Conservation (phyloP, 2,329 filamentous ascomycete genomes). For the Cryphonectria naterciae region DNA sequence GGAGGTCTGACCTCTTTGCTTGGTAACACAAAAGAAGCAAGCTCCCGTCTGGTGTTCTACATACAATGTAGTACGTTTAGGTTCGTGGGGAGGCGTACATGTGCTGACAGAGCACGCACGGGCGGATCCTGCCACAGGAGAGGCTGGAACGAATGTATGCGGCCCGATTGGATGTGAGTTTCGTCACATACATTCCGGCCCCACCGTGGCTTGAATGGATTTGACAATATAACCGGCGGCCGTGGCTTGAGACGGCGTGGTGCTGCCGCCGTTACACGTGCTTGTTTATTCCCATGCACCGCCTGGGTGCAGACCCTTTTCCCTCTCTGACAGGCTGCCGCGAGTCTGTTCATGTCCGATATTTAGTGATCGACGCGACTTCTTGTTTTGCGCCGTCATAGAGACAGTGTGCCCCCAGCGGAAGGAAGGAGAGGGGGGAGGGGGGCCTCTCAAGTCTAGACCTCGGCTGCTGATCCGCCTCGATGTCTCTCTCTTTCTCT, state of each 20-base stretch:
- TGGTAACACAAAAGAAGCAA: slow-evolving; percentile 24
- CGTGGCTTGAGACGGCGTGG: slow-evolving; percentile 5
- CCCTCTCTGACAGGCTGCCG: slow-evolving; percentile 6
- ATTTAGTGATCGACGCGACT: slow-evolving; percentile 13
- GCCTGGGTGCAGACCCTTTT: slow-evolving; percentile 1
- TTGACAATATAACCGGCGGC: neutral
- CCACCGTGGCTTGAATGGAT: slow-evolving; percentile 12
- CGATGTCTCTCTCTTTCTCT: neutral
- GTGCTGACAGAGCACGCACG: neutral
- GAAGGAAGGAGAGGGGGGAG: neutral
- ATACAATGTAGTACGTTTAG: neutral
- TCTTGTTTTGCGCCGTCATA: neutral
- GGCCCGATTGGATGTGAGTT: neutral
- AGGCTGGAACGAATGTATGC: neutral
- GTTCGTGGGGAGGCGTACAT: slow-evolving; percentile 19
- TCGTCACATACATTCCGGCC: neutral
- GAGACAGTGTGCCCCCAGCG: neutral
- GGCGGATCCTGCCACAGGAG: neutral
- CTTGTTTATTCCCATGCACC: slow-evolving; percentile 20
- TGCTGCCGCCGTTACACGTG: slow-evolving; percentile 19
- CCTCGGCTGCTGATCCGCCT: neutral
- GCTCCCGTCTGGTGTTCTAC: slow-evolving; percentile 18
- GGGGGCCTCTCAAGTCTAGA: slow-evolving; percentile 13
- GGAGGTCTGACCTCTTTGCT: slow-evolving; percentile 13
- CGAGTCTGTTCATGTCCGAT: neutral